Percentiles rank a stretch among this genome's conserved stretches.
Evolutionary conservation across 495 filamentous ascomycete species (phyloP).

Genomic region (Podospora pseudopauciseta): DNA sequence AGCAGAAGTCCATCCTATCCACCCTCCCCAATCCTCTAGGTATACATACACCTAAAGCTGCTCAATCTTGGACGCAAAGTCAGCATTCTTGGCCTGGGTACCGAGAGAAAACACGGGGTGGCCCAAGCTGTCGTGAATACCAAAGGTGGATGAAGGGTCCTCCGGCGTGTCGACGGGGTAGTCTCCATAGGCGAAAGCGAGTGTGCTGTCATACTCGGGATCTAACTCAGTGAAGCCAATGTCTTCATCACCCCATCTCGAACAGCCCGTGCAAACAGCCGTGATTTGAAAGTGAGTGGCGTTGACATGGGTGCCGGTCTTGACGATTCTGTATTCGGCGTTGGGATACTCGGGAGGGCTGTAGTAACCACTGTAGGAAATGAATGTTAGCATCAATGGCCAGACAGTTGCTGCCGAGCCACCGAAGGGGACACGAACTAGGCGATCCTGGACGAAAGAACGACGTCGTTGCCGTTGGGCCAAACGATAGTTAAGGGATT

Average conservation of each 20-base stretch:
- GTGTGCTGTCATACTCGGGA: conserved; percentile 33
- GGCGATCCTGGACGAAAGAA: conserved; percentile 40
- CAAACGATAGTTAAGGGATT: conserved; percentile 45
- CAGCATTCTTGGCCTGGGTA: conserved; percentile 24
- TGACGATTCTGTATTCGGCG: conserved; percentile 39
- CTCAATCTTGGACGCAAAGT: conserved; percentile 28
- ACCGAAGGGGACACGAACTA: conserved; percentile 33
- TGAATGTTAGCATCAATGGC: conserved; percentile 13
- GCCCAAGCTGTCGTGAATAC: conserved; percentile 45
- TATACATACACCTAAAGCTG: neutral
- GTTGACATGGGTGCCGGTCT: conserved; percentile 42
- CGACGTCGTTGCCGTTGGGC: conserved; percentile 39
- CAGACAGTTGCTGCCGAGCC: neutral
- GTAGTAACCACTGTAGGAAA: conserved; percentile 41
- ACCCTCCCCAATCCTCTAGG: conserved; percentile 27
- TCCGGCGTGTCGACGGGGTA: conserved; percentile 36
- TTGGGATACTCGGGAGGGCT: conserved; percentile 34
- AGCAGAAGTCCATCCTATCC: neutral
- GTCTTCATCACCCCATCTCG: conserved; percentile 42
- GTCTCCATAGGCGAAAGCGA: conserved; percentile 40
- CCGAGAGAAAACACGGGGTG: conserved; percentile 43
- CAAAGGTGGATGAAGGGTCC: conserved; percentile 34
- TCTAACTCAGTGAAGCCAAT: conserved; percentile 39
- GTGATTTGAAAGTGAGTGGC: conserved; percentile 47
- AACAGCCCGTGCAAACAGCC: conserved; percentile 42